A percentile compares a stretch with the other conserved stretches of the same genome.
Evolutionary conservation across 441 rosid species (phyloP).

Genomic region (Syzygium syzygioides): DNA sequence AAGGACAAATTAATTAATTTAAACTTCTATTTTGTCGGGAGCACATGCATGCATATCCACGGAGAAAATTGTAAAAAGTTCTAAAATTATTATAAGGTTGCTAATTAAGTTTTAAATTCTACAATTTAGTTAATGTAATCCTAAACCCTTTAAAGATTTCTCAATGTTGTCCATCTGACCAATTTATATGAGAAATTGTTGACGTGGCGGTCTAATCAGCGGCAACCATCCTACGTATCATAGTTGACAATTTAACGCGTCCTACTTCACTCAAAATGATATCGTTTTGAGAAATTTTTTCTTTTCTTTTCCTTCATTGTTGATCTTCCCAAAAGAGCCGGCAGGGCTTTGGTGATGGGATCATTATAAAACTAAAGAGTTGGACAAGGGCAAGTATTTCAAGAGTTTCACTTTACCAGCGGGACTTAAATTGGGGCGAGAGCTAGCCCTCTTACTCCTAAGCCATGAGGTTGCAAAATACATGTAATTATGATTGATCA

Average conservation of each 20-base stretch:
- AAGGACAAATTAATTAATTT: background rate
- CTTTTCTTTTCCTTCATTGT: background rate
- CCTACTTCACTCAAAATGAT: background rate
- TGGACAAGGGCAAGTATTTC: background rate
- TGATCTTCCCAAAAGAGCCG: background rate
- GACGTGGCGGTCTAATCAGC: fast-evolving
- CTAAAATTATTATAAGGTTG: background rate
- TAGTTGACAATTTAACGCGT: fast-evolving
- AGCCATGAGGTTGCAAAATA: background rate
- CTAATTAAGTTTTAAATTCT: background rate
- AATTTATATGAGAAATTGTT: background rate
- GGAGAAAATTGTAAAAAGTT: background rate
- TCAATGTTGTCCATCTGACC: fast-evolving
- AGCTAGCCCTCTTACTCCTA: background rate
- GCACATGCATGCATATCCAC: background rate
- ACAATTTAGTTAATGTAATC: background rate
- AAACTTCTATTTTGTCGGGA: background rate
- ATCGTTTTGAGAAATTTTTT: background rate
- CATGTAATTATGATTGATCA: background rate
- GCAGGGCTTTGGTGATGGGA: background rate
- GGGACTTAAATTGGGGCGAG: background rate
- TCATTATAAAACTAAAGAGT: background rate
- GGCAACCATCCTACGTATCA: background rate
- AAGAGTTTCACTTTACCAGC: background rate
- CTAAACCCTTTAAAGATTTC: background rate